Evolutionary conservation across 768 basidiomycete species (phyloP).

Genomic region (Candolleomyces aberdarensis): DNA sequence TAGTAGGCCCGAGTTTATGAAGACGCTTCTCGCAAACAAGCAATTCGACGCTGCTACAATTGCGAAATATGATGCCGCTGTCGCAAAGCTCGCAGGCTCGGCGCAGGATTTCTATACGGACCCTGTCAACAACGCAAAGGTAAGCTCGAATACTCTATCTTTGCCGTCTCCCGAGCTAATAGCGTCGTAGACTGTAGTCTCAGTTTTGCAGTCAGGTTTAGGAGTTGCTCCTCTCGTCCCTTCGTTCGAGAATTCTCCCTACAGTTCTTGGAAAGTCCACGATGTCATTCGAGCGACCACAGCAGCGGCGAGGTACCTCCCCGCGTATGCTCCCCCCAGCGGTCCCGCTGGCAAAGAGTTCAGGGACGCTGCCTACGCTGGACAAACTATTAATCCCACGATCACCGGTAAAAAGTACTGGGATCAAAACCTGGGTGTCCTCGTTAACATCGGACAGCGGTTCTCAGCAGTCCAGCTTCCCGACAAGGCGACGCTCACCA

Average conservation of each 20-base stretch:
- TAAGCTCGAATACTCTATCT: not conserved
- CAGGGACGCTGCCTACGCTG: not conserved
- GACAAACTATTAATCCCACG: not conserved
- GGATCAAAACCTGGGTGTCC: not conserved
- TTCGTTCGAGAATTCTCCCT: not conserved
- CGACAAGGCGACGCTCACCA: not conserved
- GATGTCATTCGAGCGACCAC: not conserved
- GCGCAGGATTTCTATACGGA: not conserved
- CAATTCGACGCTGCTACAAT: not conserved
- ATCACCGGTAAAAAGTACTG: not conserved
- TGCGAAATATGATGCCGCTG: not conserved
- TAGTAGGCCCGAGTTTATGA: conserved; percentile 12
- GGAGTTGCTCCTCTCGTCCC: not conserved
- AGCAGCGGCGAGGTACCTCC: not conserved
- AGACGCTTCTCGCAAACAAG: conserved; percentile 12
- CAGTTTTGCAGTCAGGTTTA: not conserved
- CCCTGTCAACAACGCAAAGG: not conserved
- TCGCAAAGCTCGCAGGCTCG: not conserved
- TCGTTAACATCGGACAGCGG: not conserved
- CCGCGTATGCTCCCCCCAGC: not conserved
- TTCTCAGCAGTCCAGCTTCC: not conserved
- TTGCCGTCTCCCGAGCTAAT: not conserved
- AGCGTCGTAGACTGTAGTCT: not conserved
- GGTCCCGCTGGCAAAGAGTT: not conserved
- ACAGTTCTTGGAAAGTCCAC: not conserved